A percentile compares a stretch with the other conserved stretches of the same genome.
phyloP scores from a whole-genome alignment of 768 basidiomycete genomes.

The Lactarius tabidus region DNA sequence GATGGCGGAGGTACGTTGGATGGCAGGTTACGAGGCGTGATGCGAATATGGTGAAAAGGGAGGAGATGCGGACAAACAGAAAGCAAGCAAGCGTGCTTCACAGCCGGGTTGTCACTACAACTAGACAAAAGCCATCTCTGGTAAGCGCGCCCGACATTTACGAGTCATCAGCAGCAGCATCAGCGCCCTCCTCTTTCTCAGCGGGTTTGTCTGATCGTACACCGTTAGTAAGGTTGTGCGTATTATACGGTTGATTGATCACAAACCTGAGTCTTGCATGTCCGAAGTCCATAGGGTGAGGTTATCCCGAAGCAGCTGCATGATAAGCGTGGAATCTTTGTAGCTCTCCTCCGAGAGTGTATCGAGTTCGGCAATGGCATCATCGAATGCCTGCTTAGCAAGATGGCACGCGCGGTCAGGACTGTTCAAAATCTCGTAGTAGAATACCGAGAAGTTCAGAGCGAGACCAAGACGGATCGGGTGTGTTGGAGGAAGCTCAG shows the following conservation, averaged over 20 bases:
- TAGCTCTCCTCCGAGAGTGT: conserved; percentile 98
- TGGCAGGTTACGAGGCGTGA: conserved; percentile 16
- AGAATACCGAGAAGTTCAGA: conserved; percentile 99
- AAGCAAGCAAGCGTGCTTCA: conserved; percentile 21
- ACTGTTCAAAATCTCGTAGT: conserved; percentile 99
- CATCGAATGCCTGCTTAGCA: conserved; percentile 98
- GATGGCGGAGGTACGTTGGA: conserved; percentile 16
- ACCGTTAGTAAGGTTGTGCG: neutral
- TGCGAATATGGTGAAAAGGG: conserved; percentile 9
- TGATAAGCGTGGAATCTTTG: conserved; percentile 98
- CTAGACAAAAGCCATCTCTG: conserved; percentile 15
- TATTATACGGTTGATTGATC: neutral
- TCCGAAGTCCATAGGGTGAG: conserved; percentile 97
- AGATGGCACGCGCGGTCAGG: conserved; percentile 98
- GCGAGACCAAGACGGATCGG: conserved; percentile 98
- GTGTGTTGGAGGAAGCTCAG: conserved; percentile 92
- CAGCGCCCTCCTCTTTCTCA: conserved; percentile 68
- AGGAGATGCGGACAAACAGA: conserved; percentile 16
- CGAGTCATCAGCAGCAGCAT: conserved; percentile 64
- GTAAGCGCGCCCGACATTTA: conserved; percentile 26
- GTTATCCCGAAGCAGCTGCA: conserved; percentile 97
- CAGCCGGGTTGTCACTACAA: conserved; percentile 11
- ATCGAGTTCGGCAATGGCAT: conserved; percentile 98
- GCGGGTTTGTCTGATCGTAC: conserved; percentile 55
- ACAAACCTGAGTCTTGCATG: conserved; percentile 88